Percentiles rank a stretch among this genome's conserved stretches.
Evolutionary conservation across 2,329 filamentous ascomycete species (phyloP).

Genomic region (Fusarium tricinctum): DNA sequence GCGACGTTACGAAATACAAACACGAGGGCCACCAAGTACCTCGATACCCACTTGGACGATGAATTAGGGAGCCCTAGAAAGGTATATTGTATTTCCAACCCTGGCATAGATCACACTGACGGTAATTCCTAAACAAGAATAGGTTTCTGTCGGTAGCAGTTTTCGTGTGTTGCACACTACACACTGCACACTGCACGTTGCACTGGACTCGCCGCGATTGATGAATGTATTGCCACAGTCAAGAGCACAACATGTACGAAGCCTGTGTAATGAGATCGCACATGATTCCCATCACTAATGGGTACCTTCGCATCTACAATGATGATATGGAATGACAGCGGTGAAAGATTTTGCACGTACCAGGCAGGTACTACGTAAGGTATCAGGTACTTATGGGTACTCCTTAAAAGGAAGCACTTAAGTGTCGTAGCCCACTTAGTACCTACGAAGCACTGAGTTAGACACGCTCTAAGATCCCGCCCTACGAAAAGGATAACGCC

Average conservation of each 20-base stretch:
- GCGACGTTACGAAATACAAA: constrained; percentile 40
- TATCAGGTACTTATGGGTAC: constrained; percentile 9
- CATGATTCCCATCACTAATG: no score
- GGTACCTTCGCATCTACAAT: neutral
- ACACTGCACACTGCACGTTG: neutral
- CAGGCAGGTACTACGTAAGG: constrained; percentile 1
- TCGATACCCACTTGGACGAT: constrained; percentile 31
- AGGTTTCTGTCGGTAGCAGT: neutral
- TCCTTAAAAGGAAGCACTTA: constrained; percentile 2
- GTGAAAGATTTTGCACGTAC: constrained; percentile 22
- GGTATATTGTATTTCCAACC: constrained; percentile 4
- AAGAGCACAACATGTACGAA: constrained; percentile 42
- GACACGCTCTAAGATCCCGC: constrained; percentile 11
- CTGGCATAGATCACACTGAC: constrained; percentile 10
- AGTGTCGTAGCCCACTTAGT: neutral
- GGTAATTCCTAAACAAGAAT: neutral
- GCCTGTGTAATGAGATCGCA: constrained; percentile 21
- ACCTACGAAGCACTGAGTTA: neutral
- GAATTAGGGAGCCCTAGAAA: constrained; percentile 13
- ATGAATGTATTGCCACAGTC: constrained; percentile 21
- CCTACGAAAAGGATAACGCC: constrained; percentile 22
- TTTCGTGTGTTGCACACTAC: neutral
- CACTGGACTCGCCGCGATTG: constrained; percentile 22
- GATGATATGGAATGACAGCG: constrained; percentile 14
- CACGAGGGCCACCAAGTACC: constrained; percentile 24